These are phyloP conservation scores for Diplodia seriata DNA, from an alignment of 2,329 filamentous ascomycete genomes.

Conservation along the genomic window DNA sequence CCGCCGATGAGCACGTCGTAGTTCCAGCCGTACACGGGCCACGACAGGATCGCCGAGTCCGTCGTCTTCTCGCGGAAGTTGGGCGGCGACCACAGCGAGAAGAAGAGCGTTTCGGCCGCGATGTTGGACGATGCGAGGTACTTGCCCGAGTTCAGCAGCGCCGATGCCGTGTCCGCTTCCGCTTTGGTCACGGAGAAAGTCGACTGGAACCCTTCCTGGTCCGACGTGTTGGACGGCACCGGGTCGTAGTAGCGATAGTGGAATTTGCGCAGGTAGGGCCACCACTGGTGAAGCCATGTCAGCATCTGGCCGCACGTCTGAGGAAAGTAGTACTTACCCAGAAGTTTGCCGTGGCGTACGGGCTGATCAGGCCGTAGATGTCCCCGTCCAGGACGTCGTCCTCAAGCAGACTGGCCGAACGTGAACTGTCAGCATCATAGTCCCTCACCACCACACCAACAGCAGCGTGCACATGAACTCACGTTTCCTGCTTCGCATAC, in stretches of 20 bases:
- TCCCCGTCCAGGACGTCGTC: conserved; percentile 58
- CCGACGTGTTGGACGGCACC: conserved; percentile 49
- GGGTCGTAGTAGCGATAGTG: conserved; percentile 62
- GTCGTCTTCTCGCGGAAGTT: conserved; percentile 62
- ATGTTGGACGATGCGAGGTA: conserved; percentile 57
- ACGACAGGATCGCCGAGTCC: conserved; percentile 51
- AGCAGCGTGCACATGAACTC: conserved; percentile 37
- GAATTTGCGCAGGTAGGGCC: conserved; percentile 60
- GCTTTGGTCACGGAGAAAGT: conserved; percentile 59
- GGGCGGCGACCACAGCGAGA: conserved; percentile 57
- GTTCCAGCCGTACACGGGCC: conserved; percentile 62
- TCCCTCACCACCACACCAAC: too few relatives aligned
- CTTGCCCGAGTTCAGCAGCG: conserved; percentile 58
- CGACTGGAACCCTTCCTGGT: conserved; percentile 60
- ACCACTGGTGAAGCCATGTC: conserved; percentile 46
- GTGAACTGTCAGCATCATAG: neutral
- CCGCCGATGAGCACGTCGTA: conserved; percentile 63
- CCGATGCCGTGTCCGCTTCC: conserved; percentile 52
- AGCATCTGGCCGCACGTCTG: neutral
- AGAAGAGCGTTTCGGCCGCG: conserved; percentile 59
- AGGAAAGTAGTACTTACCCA: conserved; percentile 44
- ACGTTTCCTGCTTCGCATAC: conserved; percentile 59
- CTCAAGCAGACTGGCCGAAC: conserved; percentile 44
- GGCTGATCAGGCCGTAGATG: conserved; percentile 58
- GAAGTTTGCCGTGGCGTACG: conserved; percentile 60